Percentiles rank a stretch among this genome's conserved stretches.
Conservation (phyloP, 129 eudicot genomes). For the Deinandra increscens region DNA sequence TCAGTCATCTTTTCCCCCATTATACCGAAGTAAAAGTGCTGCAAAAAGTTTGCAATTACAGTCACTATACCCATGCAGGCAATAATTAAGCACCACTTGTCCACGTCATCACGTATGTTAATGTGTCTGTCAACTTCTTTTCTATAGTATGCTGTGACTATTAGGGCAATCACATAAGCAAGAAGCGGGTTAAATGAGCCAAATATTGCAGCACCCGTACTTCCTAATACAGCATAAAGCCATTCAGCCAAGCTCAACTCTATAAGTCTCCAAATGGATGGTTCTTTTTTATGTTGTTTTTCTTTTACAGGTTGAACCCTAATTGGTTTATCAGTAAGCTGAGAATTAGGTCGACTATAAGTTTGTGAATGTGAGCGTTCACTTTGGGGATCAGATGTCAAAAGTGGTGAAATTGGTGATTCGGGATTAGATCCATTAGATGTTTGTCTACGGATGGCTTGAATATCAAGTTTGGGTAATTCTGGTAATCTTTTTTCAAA, state of each 20-base stretch:
- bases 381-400: conserved; percentile 89
- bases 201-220: conserved; percentile 88
- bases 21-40: conserved; percentile 94
- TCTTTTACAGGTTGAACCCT: conserved; percentile 45
- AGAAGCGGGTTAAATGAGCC: conserved; percentile 95
- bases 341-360: conserved; percentile 82
- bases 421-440: conserved; percentile 86
- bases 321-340: conserved; percentile 47
- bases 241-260: conserved; percentile 96
- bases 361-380: conserved; percentile 97
- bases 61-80: conserved; percentile 94
- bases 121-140: conserved; percentile 33
- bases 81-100: conserved; percentile 89
- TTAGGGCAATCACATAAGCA: conserved; percentile 78
- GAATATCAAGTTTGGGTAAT: conserved; percentile 84
- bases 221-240: conserved; percentile 95
- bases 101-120: conserved; percentile 58
- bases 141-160: conserved; percentile 75
- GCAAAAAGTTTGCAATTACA: conserved; percentile 86
- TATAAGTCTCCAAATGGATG: conserved; percentile 91
- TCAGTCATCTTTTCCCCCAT: conserved; percentile 99
- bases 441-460: conserved; percentile 53
- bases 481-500: conserved; percentile 92
- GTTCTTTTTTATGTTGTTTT: conserved; percentile 48
- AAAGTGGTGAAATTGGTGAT: conserved; percentile 92